Conservation (phyloP, 2,329 filamentous ascomycete species). For the Neofusicoccum parvum region DNA sequence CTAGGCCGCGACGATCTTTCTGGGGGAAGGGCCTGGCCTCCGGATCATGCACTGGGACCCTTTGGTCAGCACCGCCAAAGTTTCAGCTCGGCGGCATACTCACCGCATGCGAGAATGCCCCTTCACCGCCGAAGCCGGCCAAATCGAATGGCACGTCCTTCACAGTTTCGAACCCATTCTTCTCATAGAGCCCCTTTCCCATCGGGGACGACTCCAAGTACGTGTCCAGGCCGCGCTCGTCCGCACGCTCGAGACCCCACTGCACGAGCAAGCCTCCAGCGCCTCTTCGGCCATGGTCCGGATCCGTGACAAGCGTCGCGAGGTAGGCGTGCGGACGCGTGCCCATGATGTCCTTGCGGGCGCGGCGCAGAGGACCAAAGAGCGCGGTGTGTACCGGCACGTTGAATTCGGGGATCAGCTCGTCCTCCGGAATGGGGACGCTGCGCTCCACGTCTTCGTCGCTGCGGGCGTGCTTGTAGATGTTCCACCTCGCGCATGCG, state of each 20-base stretch:
- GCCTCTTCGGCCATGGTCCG: slow-evolving; percentile 34
- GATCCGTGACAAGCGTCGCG: slow-evolving; percentile 36
- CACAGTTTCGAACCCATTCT: slow-evolving; percentile 34
- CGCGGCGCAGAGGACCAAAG: neutral
- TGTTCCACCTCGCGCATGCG: slow-evolving; percentile 18
- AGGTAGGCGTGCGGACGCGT: slow-evolving; percentile 22
- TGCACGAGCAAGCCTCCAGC: slow-evolving; percentile 36
- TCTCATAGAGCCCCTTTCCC: slow-evolving; percentile 37
- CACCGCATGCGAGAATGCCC: slow-evolving; percentile 33
- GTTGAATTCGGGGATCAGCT: slow-evolving; percentile 10
- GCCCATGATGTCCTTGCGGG: neutral
- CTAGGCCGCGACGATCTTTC: slow-evolving; percentile 7
- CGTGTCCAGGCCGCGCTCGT: slow-evolving; percentile 33
- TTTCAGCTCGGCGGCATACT: slow-evolving; percentile 23
- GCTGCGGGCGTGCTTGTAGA: slow-evolving; percentile 1
- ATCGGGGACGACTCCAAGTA: slow-evolving; percentile 39
- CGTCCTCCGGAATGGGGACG: neutral
- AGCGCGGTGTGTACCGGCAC: neutral
- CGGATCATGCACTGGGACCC: slow-evolving; percentile 1
- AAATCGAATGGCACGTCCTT: slow-evolving; percentile 34
- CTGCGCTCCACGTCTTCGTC: neutral
- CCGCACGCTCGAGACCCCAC: slow-evolving; percentile 36
- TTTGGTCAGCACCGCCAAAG: neutral
- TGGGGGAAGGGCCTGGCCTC: neutral
- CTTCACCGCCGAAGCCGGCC: slow-evolving; percentile 32